Conservation (phyloP, 2,329 filamentous ascomycete genomes). For the Lasiodiplodia theobromae region DNA sequence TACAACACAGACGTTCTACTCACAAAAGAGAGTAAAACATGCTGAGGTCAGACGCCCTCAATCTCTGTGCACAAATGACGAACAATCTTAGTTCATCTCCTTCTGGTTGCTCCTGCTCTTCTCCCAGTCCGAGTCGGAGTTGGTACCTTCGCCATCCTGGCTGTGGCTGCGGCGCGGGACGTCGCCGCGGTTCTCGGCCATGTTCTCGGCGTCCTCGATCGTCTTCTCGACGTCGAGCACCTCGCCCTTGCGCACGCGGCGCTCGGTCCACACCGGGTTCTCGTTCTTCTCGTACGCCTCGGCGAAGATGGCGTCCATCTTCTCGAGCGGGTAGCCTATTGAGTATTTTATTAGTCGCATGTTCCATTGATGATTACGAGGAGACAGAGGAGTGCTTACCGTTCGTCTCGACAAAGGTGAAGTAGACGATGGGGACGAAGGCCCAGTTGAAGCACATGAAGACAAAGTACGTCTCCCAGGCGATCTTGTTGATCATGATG, state of each 20-base stretch:
- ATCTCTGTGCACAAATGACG: too few relatives aligned
- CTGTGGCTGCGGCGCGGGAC: conserved; percentile 16
- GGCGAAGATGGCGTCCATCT: conserved; percentile 40
- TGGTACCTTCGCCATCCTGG: neutral
- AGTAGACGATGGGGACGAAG: conserved; percentile 36
- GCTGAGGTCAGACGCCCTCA: neutral
- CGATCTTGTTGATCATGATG: conserved; percentile 33
- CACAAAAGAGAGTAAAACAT: too few relatives aligned
- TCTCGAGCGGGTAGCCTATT: conserved; percentile 37
- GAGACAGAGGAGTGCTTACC: neutral
- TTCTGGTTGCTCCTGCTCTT: neutral
- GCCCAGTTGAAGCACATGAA: conserved; percentile 30
- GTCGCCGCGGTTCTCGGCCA: conserved; percentile 19
- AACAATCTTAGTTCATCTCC: neutral
- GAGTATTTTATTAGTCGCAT: neutral
- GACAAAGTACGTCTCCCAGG: conserved; percentile 30
- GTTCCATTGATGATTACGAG: neutral
- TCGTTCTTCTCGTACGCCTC: conserved; percentile 38
- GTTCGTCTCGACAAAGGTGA: conserved; percentile 32
- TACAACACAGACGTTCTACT: too few relatives aligned
- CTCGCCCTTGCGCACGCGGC: conserved; percentile 35
- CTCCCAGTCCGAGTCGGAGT: conserved; percentile 7
- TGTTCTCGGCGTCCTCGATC: conserved; percentile 25
- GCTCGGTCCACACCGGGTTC: conserved; percentile 39
- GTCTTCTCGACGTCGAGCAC: conserved; percentile 33